Percentiles rank a stretch among this genome's conserved stretches.
Conservation (phyloP, 495 filamentous ascomycete genomes). For the Viridothelium virens region DNA sequence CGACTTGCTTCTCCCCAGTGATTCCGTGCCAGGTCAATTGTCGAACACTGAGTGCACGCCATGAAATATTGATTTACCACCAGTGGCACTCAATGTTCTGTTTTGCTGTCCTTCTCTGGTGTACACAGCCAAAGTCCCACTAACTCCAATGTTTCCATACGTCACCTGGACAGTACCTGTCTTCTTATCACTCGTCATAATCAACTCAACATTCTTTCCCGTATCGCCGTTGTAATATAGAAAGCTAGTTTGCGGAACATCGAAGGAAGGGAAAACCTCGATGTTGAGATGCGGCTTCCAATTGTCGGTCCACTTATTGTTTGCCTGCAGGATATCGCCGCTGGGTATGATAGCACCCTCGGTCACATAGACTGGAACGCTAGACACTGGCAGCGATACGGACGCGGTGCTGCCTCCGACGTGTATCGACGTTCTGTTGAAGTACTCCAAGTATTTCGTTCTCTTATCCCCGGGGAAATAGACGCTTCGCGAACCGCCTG, state of each 20-base stretch:
- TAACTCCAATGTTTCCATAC: neutral
- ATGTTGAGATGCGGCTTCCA: constrained; percentile 29
- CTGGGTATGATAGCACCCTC: constrained; percentile 30
- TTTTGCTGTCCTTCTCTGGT: neutral
- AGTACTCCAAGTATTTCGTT: constrained; percentile 28
- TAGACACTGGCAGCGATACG: constrained; percentile 15
- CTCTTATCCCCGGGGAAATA: constrained; percentile 27
- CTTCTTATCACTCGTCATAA: neutral
- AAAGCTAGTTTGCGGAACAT: neutral
- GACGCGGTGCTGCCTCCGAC: constrained; percentile 20
- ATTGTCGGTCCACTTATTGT: constrained; percentile 29
- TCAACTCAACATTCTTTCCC: neutral
- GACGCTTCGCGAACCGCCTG: constrained; percentile 25
- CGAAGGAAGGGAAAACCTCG: constrained; percentile 27
- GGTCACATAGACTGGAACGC: constrained; percentile 31
- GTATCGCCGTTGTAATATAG: constrained; percentile 9
- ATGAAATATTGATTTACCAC: neutral
- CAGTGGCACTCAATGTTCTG: neutral
- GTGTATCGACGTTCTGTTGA: constrained; percentile 23
- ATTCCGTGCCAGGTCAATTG: neutral
- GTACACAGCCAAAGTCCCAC: neutral
- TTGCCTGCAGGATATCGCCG: constrained; percentile 31
- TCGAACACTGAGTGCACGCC: neutral
- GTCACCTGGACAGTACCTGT: neutral
- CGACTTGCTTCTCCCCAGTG: too few species aligned